Evolutionary conservation across 164 flowering plant genomes (phyloP).

Genomic region (Chimonanthus salicifolius): DNA sequence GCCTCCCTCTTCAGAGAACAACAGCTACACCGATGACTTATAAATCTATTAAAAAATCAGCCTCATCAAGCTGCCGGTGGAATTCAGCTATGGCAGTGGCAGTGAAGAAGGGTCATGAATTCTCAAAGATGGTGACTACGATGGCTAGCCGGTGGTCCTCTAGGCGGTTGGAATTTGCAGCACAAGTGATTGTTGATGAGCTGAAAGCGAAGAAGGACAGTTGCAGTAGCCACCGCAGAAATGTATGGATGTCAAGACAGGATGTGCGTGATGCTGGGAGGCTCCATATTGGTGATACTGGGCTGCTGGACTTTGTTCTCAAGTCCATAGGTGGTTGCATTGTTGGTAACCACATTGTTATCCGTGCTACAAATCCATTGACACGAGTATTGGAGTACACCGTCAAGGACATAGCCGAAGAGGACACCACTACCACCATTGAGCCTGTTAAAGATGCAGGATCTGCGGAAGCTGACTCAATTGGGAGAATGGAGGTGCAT

Average conservation of each 20-base stretch:
- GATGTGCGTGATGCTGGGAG: conserved; percentile 86
- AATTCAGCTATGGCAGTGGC: conserved; percentile 5
- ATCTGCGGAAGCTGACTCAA: neutral
- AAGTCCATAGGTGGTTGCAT: conserved; percentile 71
- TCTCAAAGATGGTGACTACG: conserved; percentile 10
- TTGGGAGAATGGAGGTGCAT: conserved; percentile 40
- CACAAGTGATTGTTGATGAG: conserved; percentile 41
- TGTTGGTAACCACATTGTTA: conserved; percentile 55
- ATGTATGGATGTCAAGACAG: conserved; percentile 70
- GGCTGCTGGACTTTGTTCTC: conserved; percentile 76
- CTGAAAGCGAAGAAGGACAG: conserved; percentile 34
- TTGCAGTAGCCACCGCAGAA: neutral
- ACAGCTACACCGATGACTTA: neutral
- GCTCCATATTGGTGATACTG: conserved; percentile 76
- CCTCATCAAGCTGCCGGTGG: conserved; percentile 2
- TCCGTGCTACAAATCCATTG: conserved; percentile 44
- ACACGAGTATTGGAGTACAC: conserved; percentile 60
- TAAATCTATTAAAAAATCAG: conserved; percentile 2
- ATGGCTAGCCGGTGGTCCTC: conserved; percentile 44
- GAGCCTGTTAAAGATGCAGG: neutral
- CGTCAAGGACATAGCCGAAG: conserved; percentile 20
- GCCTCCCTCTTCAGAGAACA: conserved; percentile 16
- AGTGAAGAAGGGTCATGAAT: neutral
- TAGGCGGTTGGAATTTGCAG: conserved; percentile 36
- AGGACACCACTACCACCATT: neutral